Evolutionary conservation across 441 rosid genomes (phyloP), one percentile per base, ranked within the genome.

Genomic region (Corymbia citriodora): DNA sequence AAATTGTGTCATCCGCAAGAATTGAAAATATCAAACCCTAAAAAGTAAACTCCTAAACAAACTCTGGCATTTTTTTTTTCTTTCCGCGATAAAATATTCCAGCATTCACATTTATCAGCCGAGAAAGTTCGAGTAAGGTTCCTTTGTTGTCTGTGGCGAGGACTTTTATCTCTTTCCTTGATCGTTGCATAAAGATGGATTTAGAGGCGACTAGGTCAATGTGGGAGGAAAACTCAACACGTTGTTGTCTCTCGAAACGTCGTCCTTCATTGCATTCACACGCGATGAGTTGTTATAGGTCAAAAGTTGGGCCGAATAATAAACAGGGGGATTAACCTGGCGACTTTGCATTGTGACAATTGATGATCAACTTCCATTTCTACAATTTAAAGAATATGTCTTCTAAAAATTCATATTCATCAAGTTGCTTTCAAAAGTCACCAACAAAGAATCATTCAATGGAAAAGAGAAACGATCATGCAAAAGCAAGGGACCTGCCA

Each of bases 191-290:
- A 70, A 70, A 70, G 81, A 70, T 70, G 81, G 81, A 33, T 70
- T 9, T 70, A 70, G 25, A 33, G 4, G 79, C 0, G 45, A 36
- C 23, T 31, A 9, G 79, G 45, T 19, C 45, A 31, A 70, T 17
- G 72, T 65, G 19, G 72, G 19, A 65, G 72, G 36, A 65, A n/a
- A n/a, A 65, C 40, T 65, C 11, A 36, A 57, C 70, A 29, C 70
- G 16, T 0, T 0, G 8, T 61, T 63, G 33, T 13, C 0, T 12
- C 27, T 40, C 17, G 0, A 4, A 63, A n/a, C 40, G 10, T 0
- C 11, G 2, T 15, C 11, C 21, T 15, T 31, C 74, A 15, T 31
- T 31, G 40, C 16, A 68, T 16, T 68, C 21, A 31, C 18, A n/a
- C 0, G 16, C 3, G 21, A 16, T 31, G 16, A 68, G 40, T 65